Base-by-base conservation (phyloP, 2,329 filamentous ascomycete species). In the Phialophora chinensis region DNA sequence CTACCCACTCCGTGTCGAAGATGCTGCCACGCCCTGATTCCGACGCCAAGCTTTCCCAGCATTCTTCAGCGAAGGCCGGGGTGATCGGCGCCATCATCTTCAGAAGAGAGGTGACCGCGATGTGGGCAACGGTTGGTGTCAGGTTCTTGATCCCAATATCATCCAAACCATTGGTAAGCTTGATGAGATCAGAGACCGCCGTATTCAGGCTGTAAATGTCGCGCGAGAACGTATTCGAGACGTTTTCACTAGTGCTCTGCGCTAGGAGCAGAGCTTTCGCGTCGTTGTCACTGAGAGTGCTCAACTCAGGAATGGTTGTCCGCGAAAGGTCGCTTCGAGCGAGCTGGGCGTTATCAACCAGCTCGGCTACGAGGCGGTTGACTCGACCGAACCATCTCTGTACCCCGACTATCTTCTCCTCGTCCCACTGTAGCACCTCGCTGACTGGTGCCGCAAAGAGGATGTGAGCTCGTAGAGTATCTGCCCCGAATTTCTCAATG, bases 351-450 rank as follows among this genome's bases (percentile, higher is more conserved):
- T 25, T 42, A 14, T 17, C 47, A 49, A 25, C 29, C 23, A 70
- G 54, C 29, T 72, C 79, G 23, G 65, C 70, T 4, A 89, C 83
- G 35, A 90, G 79, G 53, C 88, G 86, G 76, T 88, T 81, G 17
- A 96, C 75, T 23, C 90, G 85, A 3, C 84, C 82, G 17, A 96
- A 84, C 93, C 93, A 97, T 60, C 93, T 86, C 58, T 91, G 90
- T 20, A 96, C 86, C 2, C 93, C 93, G 0, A 88, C 82, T 58
- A 97, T 94, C 76, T 93, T 94, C 49, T 85, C 81, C 74, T 92
- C 91, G 62, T 96, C 92, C 92, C 93, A 97, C 76, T 95, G 91
- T 1, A 97, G 84, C 1, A 95, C 86, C 64, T 96, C 92, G 50
- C 84, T 88, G 14, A 96, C 90, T 0, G 93, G 92, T 0, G 93